Evolutionary conservation across 768 basidiomycete genomes (phyloP), one percentile per base, ranked within the genome.

Genomic region (Russula sp.): DNA sequence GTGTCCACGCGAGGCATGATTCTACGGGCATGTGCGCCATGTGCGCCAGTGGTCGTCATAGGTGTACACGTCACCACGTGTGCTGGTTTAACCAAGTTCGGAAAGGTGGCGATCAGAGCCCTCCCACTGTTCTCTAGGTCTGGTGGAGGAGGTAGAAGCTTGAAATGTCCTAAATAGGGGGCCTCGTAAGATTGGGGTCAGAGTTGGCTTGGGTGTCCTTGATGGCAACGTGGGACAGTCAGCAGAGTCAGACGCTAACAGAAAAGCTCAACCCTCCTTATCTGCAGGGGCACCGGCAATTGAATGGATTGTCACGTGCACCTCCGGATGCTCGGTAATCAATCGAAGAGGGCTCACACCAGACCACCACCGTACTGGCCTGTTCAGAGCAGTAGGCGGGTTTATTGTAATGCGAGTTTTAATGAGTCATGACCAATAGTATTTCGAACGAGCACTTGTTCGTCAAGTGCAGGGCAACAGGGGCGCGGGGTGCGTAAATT

Each of bases 1-100:
- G 78, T 77, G 71, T 89, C 87, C 62, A 85, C 78, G 48, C 87
- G 81, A 25, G 83, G 59, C 74, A 79, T 69, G 80, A 76, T 66
- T 80, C 72, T 64, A 41, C 70, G 70, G 2, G 65, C 46, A n/a
- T 69, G 61, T 58, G 68, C 76, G 50, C 68, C 63, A 22, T 65
- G 66, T 41, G 25, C 16, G 18, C 18, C 25, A 2, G 67, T 65
- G 61, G 67, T 70, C 59, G 59, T 70, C 65, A 68, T 69, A 39
- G 43, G 49, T n/a, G 58, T 70, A n/a, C n/a, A n/a, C n/a, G n/a
- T n/a, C n/a, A n/a, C 67, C 64, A 62, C 51, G 70, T 71, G 56
- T 29, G 25, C 25, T 3, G 65, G 66, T 68, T 68, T 66, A 72
- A 71, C 66, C 69, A 58, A 58, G 69, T 68, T 75, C 71, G 70